Evolutionary conservation across 139 green algal species (phyloP), one percentile per base, ranked within the genome.

Genomic region (Spirogloea muscicola): DNA sequence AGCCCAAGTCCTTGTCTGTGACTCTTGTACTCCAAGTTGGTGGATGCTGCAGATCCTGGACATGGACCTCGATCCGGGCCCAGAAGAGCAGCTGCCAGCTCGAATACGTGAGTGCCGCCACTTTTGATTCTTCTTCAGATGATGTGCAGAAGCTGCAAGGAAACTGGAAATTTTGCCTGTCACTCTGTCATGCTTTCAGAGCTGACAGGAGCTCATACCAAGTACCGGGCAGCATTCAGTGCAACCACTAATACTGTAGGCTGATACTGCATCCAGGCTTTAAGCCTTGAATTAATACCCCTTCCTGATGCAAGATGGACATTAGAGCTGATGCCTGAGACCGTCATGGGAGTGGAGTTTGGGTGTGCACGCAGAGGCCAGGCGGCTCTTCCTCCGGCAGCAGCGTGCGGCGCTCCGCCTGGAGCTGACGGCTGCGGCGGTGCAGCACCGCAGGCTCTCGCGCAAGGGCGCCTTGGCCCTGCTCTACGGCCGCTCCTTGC

Each of bases 401-500:
- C 55, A 36, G 31, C 3, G n/a, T 9, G 65, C 68, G 7, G 51
- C 57, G 33, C 37, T 81, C 21, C 70, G 33, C 3, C 41, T 79
- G 37, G 73, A 81, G 67, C 73, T 74, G 51, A 10, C 25, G 10
- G 72, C 49, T 29, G 68, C 48, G 5, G 68, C 65, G 13, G 7
- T 31, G 31, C 69, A 25, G 13, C 38, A 18, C 16, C 40, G 73
- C 27, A n/a, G 40, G 21, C 49, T 79, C 29, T 41, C 69, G 3
- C 40, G 27, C 40, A 62, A 74, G 55, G 29, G 67, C 18, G 73
- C 57, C 2, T 38, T 81, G 29, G 73, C 73, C 2, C 9, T 77
- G 48, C 73, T 81, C 4, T 79, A 79, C 16, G 73, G 73, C 42
- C 29, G 67, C 48, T 25, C 34, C 40, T 18, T 78, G 16, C 46